Evolutionary conservation across 2,329 filamentous ascomycete species (phyloP).

Genomic region (Pezicula radicicola): DNA sequence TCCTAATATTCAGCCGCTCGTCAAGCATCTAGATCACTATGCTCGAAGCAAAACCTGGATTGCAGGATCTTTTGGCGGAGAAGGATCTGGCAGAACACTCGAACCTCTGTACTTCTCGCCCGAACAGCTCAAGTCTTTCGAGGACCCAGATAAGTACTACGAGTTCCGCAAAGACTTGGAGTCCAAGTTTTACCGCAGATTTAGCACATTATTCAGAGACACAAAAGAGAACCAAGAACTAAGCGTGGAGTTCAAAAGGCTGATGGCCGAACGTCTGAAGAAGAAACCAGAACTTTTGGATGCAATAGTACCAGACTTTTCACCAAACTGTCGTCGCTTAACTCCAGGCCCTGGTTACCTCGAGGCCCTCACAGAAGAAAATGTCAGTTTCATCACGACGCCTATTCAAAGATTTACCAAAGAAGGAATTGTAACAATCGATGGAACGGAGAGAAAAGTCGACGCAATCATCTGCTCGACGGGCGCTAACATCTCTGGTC

Average conservation of each 20-base stretch:
- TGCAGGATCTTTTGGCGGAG: slow-evolving; percentile 56
- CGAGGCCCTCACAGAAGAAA: slow-evolving; percentile 58
- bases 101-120: slow-evolving; percentile 52
- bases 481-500: slow-evolving; percentile 58
- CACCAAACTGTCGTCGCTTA: slow-evolving; percentile 60
- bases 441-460: slow-evolving; percentile 53
- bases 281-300: slow-evolving; percentile 54
- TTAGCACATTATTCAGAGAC: slow-evolving; percentile 50
- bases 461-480: slow-evolving; percentile 69
- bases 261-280: slow-evolving; percentile 51
- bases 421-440: slow-evolving; percentile 56
- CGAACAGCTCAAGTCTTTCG: slow-evolving; percentile 53
- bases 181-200: slow-evolving; percentile 59
- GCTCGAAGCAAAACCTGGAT: slow-evolving; percentile 66
- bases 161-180: slow-evolving; percentile 55
- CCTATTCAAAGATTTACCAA: slow-evolving; percentile 56
- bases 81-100: slow-evolving; percentile 17
- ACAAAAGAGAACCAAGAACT: slow-evolving; percentile 46
- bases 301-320: slow-evolving; percentile 58
- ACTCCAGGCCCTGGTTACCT: slow-evolving; percentile 67
- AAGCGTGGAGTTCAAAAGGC: slow-evolving; percentile 42
- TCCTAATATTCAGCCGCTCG: slow-evolving; percentile 13
- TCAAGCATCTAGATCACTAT: slow-evolving; percentile 58
- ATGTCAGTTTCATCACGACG: slow-evolving; percentile 58
- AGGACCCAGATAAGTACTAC: slow-evolving; percentile 56